Evolutionary conservation across 2,329 filamentous ascomycete genomes (phyloP).

Genomic region (Ophiostoma ulmi): DNA sequence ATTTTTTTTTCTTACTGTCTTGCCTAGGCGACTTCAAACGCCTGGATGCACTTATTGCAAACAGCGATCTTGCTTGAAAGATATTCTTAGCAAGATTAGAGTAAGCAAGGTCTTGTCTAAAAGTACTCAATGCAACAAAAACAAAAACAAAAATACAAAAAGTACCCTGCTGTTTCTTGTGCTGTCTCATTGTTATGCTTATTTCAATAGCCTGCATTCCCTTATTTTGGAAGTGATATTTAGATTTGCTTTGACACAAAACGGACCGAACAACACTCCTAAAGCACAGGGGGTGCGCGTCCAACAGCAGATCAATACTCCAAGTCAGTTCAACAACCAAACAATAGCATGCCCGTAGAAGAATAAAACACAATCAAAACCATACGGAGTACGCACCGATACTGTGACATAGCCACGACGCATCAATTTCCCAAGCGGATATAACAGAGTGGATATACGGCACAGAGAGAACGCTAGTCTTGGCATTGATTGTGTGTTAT

Average conservation of each 20-base stretch:
- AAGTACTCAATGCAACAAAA: not conserved
- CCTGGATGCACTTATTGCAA: not conserved
- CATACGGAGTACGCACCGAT: not conserved
- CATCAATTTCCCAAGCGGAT: slow-evolving; percentile 7
- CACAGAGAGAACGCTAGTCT: not conserved
- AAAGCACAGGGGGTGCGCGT: slow-evolving; percentile 8
- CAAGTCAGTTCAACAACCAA: not conserved
- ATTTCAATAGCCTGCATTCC: not conserved
- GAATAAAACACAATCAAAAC: not conserved
- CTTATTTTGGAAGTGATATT: not conserved
- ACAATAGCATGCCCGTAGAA: not conserved
- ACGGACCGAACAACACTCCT: not conserved
- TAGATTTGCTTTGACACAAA: slow-evolving; percentile 4
- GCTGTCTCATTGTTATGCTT: slow-evolving; percentile 10
- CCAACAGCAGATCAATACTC: not conserved
- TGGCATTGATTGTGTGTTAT: not conserved
- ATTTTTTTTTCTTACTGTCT: not conserved
- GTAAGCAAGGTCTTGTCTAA: not conserved
- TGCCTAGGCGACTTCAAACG: too few species aligned
- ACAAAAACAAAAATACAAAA: not conserved
- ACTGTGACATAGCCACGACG: slow-evolving; percentile 10
- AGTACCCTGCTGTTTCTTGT: slow-evolving; percentile 1
- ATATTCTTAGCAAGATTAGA: not conserved
- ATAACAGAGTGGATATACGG: slow-evolving; percentile 12
- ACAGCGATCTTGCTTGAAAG: not conserved